Evolutionary conservation across 768 basidiomycete genomes (phyloP).

Genomic region (Tricholoma matsutake): DNA sequence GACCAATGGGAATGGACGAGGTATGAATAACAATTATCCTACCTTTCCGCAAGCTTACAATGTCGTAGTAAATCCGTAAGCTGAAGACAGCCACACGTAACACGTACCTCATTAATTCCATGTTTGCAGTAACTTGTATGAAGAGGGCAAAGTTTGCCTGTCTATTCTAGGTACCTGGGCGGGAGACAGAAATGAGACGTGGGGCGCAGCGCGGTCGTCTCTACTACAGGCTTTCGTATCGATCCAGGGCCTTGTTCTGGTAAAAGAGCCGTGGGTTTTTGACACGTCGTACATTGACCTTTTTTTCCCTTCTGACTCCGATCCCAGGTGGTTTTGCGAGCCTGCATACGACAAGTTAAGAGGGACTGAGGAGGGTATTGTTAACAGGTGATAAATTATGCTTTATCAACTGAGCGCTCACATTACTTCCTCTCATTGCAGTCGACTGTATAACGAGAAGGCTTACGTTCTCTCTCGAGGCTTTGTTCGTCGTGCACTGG

Average conservation of each 20-base stretch:
- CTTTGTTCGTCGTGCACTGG: conserved; percentile 87
- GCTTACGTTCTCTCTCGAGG: conserved; percentile 88
- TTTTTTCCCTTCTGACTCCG: background rate
- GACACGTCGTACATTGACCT: background rate
- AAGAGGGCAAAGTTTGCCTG: conserved; percentile 92
- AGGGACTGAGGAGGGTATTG: conserved; percentile 84
- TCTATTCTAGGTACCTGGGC: conserved; percentile 92
- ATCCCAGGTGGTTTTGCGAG: conserved; percentile 79
- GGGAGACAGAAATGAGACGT: conserved; percentile 84
- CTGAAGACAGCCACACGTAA: conserved; percentile 8
- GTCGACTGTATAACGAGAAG: conserved; percentile 91
- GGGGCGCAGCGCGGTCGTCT: conserved; percentile 82
- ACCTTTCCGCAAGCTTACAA: background rate
- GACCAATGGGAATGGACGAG: conserved; percentile 92
- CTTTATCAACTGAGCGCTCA: conserved; percentile 1
- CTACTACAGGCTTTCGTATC: conserved; percentile 90
- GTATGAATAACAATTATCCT: conserved; percentile 33
- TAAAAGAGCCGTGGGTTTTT: conserved; percentile 80
- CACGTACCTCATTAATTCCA: background rate
- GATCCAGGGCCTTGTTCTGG: conserved; percentile 90
- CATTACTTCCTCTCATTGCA: conserved; percentile 27
- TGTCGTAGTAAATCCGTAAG: conserved; percentile 71
- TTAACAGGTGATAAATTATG: conserved; percentile 63
- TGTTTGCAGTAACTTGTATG: conserved; percentile 73
- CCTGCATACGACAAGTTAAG: conserved; percentile 91